Base-by-base conservation (phyloP, 768 basidiomycete genomes). In the Filobasidium floriforme region DNA sequence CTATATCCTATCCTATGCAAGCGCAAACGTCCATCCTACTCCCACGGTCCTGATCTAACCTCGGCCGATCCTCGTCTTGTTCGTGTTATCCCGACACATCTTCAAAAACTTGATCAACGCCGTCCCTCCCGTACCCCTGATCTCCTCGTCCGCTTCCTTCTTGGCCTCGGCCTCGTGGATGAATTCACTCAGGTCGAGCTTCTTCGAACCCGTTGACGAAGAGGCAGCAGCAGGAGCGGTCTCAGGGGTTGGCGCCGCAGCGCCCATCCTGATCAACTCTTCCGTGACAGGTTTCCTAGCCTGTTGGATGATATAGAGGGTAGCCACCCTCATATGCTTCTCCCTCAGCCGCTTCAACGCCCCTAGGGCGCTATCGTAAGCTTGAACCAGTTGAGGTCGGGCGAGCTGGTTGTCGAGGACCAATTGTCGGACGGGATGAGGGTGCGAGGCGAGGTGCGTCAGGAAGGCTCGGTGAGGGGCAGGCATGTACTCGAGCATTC, bases 401-500 rank as follows among this genome's bases (percentile, higher is more conserved):
- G 68, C 61, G 4, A 54, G 54, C 19, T 67, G 69, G 60, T 74
- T 66, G 29, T 66, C 63, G 22, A 75, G 66, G 12, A 88, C 86
- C 41, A 89, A 79, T 19, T 77, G 74, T 40, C 89, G 84, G 14
- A 90, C 77, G 85, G 89, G 46, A 83, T 88, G 71, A 77, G 84
- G 79, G 84, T 86, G 89, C 85, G 65, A 81, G 78, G 57, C 82
- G 78, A 62, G 89, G 86, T 62, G 91, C 83, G 26, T 84, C 80
- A 68, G 88, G 89, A 79, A 85, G 80, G 73, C 87, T 82, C 76
- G 85, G 82, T 97, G 94, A 62, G 84, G 85, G 15, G 88, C 88
- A 0, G 94, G 93, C 94, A 98, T 98, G 80, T 98, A 98, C 68
- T 87, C 83, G 51, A 85, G 87, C 77, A 96, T 87, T 68, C 91